These are phyloP conservation scores for Pseudonitzschia multistriata DNA, from an alignment of 108 stramenopile genomes.

Conservation along the genomic window DNA sequence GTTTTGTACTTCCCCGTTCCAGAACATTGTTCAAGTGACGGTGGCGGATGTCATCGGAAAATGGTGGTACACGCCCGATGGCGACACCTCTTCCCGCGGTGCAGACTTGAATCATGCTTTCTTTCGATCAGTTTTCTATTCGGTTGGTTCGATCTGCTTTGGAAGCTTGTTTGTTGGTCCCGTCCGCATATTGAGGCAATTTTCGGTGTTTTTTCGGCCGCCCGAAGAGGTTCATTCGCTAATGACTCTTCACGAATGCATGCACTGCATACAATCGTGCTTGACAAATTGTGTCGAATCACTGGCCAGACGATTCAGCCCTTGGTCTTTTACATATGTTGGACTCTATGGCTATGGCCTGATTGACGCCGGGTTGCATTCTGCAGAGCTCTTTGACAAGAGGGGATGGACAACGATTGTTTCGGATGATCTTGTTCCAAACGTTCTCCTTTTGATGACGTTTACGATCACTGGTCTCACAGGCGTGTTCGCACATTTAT, in stretches of 20 bases:
- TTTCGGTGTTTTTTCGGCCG: constrained; percentile 67
- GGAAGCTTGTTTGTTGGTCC: constrained; percentile 87
- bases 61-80: constrained; percentile 81
- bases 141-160: constrained; percentile 88
- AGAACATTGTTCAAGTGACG: constrained; percentile 85
- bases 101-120: constrained; percentile 47
- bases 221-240: constrained; percentile 55
- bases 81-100: constrained; percentile 17
- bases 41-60: constrained; percentile 83
- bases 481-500: constrained; percentile 62
- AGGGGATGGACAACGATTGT: constrained; percentile 88
- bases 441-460: constrained; percentile 70
- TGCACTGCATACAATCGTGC: constrained; percentile 58
- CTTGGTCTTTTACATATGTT: constrained; percentile 85
- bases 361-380: constrained; percentile 65
- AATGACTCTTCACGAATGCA: constrained; percentile 74
- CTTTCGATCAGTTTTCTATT: constrained; percentile 52
- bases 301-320: constrained; percentile 65
- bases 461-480: constrained; percentile 74
- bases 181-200: constrained; percentile 65
- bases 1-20: constrained; percentile 1
- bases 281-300: constrained; percentile 65
- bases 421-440: constrained; percentile 81
- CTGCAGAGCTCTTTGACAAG: constrained; percentile 73
- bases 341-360: constrained; percentile 87